Conservation (phyloP, 306 rosid species). For the Medicago truncatula region DNA sequence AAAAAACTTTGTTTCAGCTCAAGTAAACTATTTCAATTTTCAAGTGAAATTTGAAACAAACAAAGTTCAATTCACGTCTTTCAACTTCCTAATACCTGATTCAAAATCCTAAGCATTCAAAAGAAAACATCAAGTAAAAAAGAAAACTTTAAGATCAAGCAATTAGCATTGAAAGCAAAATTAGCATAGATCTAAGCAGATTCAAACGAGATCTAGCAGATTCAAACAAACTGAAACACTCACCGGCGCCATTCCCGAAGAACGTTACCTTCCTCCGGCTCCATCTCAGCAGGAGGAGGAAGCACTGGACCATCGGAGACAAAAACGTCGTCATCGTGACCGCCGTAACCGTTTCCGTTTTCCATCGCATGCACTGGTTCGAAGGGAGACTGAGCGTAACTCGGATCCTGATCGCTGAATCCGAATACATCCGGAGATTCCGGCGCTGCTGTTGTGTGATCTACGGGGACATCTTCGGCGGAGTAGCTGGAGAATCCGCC, state of each 20-base stretch:
- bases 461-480: conserved; percentile 55
- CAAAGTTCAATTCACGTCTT: conserved; percentile 26
- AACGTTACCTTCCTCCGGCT: conserved; percentile 78
- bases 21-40: conserved; percentile 21
- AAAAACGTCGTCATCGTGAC: conserved; percentile 53
- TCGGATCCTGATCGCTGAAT: conserved; percentile 70
- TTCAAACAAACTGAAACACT: conserved; percentile 49
- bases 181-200: conserved; percentile 50
- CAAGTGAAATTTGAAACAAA: conserved; percentile 30
- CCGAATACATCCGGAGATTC: conserved; percentile 78
- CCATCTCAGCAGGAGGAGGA: conserved; percentile 84
- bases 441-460: conserved; percentile 44
- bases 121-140: conserved; percentile 21
- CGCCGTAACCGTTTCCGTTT: conserved; percentile 55
- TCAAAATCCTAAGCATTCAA: conserved; percentile 7
- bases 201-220: conserved; percentile 48
- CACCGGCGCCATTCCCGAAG: conserved; percentile 99
- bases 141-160: conserved; percentile 31
- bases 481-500: conserved; percentile 68
- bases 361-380: conserved; percentile 55
- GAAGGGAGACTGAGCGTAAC: conserved; percentile 74
- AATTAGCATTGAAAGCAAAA: conserved; percentile 27
- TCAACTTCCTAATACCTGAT: neutral
- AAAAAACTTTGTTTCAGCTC: conserved; percentile 22
- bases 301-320: conserved; percentile 86